These are phyloP conservation scores for Pyrenophora seminiperda DNA, from an alignment of 2,329 filamentous ascomycete genomes.

Conservation along the genomic window DNA sequence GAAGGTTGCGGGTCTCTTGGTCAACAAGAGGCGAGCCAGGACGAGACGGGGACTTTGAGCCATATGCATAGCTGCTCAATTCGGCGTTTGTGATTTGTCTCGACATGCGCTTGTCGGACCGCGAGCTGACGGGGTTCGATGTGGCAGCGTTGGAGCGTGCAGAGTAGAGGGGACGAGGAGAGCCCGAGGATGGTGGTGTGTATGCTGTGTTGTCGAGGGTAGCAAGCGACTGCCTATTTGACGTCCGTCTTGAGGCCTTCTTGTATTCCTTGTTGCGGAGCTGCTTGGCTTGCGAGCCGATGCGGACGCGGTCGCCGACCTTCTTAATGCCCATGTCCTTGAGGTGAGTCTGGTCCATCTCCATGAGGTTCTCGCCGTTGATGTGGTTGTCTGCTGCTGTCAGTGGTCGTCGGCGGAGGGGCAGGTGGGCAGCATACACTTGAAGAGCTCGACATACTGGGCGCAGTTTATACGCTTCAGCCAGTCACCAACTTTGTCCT, in stretches of 20 bases:
- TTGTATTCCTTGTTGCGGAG: slow-evolving; percentile 57
- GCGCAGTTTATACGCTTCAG: slow-evolving; percentile 87
- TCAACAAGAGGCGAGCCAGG: slow-evolving; percentile 74
- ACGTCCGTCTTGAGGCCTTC: slow-evolving; percentile 66
- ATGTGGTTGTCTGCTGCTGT: slow-evolving; percentile 76
- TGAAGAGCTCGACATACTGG: slow-evolving; percentile 91
- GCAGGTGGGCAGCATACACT: slow-evolving; percentile 51
- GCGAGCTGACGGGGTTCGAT: slow-evolving; percentile 39
- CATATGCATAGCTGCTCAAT: slow-evolving; percentile 50
- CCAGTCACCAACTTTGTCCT: slow-evolving; percentile 90
- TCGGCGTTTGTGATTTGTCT: slow-evolving; percentile 53
- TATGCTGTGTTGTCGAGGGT: slow-evolving; percentile 71
- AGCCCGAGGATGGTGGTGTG: slow-evolving; percentile 67
- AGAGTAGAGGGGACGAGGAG: slow-evolving; percentile 66
- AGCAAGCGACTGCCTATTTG: slow-evolving; percentile 83
- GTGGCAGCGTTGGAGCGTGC: slow-evolving; percentile 53
- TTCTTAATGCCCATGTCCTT: slow-evolving; percentile 99
- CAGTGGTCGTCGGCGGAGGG: slow-evolving; percentile 9
- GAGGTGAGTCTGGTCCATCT: slow-evolving; percentile 94
- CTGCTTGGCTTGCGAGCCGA: slow-evolving; percentile 60
- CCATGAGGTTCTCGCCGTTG: slow-evolving; percentile 93
- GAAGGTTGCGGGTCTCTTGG: slow-evolving; percentile 56
- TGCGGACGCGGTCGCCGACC: slow-evolving; percentile 91
- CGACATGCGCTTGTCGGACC: slow-evolving; percentile 55
- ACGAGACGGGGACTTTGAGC: slow-evolving; percentile 65